Evolutionary conservation across 2,329 filamentous ascomycete genomes (phyloP).

Genomic region (Colletotrichum sp.): DNA sequence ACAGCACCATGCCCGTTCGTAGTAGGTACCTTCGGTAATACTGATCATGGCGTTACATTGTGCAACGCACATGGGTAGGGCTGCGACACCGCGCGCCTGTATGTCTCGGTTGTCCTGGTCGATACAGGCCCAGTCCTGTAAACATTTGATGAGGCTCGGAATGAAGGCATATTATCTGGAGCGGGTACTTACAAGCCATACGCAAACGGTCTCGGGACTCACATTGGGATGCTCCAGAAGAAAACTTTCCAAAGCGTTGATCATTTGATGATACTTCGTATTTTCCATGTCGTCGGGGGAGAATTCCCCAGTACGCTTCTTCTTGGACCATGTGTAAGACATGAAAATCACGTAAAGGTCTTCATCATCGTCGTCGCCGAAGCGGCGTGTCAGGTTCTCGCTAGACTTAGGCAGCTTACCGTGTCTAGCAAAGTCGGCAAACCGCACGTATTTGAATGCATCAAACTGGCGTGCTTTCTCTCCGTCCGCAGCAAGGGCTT

Average conservation of each 20-base stretch:
- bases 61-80: slow-evolving; percentile 40
- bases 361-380: background rate
- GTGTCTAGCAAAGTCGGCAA: slow-evolving; percentile 28
- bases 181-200: slow-evolving; percentile 27
- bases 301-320: background rate
- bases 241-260: slow-evolving; percentile 27
- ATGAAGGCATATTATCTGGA: background rate
- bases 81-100: slow-evolving; percentile 30
- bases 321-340: slow-evolving; percentile 38
- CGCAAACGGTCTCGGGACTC: slow-evolving; percentile 27
- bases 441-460: slow-evolving; percentile 31
- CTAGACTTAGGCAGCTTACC: slow-evolving; percentile 30
- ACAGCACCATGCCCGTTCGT: slow-evolving; percentile 41
- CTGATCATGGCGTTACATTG: slow-evolving; percentile 46
- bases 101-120: slow-evolving; percentile 36
- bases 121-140: slow-evolving; percentile 39
- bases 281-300: slow-evolving; percentile 33
- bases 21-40: slow-evolving; percentile 38
- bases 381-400: slow-evolving; percentile 23
- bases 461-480: slow-evolving; percentile 30
- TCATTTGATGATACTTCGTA: slow-evolving; percentile 37
- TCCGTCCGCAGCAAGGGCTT: slow-evolving; percentile 24
- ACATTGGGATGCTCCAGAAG: slow-evolving; percentile 25
- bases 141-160: background rate
- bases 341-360: slow-evolving; percentile 36